Percentiles rank a stretch among this genome's conserved stretches.
Evolutionary conservation across 2,329 filamentous ascomycete species (phyloP).

Genomic region (Claviceps fusiformis): DNA sequence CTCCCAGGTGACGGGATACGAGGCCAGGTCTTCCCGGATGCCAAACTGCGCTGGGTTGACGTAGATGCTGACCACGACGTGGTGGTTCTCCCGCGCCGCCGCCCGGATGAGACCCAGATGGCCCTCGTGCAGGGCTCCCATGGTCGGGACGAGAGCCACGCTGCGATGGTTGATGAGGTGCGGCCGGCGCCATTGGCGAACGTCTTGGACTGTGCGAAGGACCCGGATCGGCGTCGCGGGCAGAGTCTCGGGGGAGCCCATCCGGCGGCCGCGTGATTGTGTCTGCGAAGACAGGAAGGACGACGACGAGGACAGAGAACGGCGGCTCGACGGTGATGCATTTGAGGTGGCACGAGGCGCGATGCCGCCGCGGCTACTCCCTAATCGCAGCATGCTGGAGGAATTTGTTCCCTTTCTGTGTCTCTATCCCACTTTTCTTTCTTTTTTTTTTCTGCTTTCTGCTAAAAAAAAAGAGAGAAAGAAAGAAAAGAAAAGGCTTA

Average conservation of each 20-base stretch:
- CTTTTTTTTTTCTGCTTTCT: too few species aligned
- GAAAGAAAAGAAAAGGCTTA: too few species aligned
- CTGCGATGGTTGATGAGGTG: conserved; percentile 54
- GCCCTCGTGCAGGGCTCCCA: conserved; percentile 91
- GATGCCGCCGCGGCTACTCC: not conserved
- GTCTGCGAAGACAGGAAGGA: not conserved
- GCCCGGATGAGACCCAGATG: conserved; percentile 76
- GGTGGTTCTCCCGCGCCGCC: conserved; percentile 70
- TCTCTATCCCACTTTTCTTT: too few species aligned
- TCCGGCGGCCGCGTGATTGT: conserved; percentile 8
- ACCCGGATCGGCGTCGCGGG: conserved; percentile 50
- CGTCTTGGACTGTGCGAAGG: conserved; percentile 59
- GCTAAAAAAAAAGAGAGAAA: too few species aligned
- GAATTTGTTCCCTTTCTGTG: too few species aligned
- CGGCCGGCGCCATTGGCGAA: conserved; percentile 56
- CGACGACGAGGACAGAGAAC: conserved; percentile 6
- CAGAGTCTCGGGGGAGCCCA: conserved; percentile 27
- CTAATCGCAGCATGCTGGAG: not conserved
- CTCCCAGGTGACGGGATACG: conserved; percentile 85
- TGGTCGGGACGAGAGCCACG: conserved; percentile 85
- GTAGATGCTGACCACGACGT: conserved; percentile 84
- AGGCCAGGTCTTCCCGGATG: conserved; percentile 69
- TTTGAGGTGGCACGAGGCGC: not conserved
- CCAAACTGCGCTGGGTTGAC: conserved; percentile 97
- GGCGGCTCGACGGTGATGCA: conserved; percentile 2